phyloP scores from a whole-genome alignment of 768 basidiomycete species.

The Suillus brevipes region DNA sequence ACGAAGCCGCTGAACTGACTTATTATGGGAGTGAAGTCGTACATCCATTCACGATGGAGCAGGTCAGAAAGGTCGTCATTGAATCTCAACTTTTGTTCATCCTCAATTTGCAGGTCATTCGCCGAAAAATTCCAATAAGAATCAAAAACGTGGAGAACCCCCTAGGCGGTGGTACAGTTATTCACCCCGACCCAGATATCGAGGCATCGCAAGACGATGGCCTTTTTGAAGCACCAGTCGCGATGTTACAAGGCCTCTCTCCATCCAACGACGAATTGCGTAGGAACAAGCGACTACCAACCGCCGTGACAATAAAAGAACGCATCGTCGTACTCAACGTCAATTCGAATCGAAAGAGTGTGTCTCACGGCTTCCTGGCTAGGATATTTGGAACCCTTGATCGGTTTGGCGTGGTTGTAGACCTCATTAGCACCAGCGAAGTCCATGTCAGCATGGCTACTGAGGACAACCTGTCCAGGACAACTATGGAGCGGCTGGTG shows the following conservation, averaged over 20 bases:
- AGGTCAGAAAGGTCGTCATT: constrained; percentile 41
- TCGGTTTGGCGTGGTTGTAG: constrained; percentile 90
- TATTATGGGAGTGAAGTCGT: constrained; percentile 99
- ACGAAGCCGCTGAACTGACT: constrained; percentile 96
- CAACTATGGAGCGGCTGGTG: constrained; percentile 69
- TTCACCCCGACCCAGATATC: constrained; percentile 66
- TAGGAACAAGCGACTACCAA: constrained; percentile 63
- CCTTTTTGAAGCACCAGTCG: constrained; percentile 8
- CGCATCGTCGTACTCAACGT: constrained; percentile 91
- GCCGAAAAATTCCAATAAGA: constrained; percentile 87
- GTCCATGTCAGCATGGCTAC: constrained; percentile 99
- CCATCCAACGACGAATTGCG: constrained; percentile 32
- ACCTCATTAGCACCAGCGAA: constrained; percentile 95
- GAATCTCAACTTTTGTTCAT: background rate
- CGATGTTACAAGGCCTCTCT: constrained; percentile 36
- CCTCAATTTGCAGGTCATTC: constrained; percentile 62
- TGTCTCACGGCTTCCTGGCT: constrained; percentile 95
- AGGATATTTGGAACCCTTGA: constrained; percentile 91
- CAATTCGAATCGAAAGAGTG: constrained; percentile 93
- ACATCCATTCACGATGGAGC: constrained; percentile 98
- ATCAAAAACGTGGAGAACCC: constrained; percentile 99
- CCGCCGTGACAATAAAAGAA: constrained; percentile 98
- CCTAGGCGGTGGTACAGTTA: constrained; percentile 85
- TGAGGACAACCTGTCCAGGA: constrained; percentile 60
- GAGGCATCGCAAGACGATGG: constrained; percentile 34